phyloP scores from a whole-genome alignment of 2,329 filamentous ascomycete species.

The Didymella exigua region DNA sequence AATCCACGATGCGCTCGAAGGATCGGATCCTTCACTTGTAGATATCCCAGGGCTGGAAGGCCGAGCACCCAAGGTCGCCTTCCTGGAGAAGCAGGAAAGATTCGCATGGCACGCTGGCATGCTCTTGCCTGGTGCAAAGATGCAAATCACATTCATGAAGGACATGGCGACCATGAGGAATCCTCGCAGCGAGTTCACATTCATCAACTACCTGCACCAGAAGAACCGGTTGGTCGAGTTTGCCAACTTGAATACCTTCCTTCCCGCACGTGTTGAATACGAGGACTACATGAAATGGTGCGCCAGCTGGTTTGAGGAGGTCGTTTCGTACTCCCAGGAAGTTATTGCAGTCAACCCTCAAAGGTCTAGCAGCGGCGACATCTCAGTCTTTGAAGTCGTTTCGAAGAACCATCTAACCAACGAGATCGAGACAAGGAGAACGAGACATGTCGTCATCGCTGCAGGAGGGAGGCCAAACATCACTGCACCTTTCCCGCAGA shows the following conservation, averaged over 20 bases:
- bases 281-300: conserved; percentile 97
- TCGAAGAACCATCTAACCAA: conserved; percentile 68
- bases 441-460: conserved; percentile 73
- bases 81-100: conserved; percentile 80
- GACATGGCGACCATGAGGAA: conserved; percentile 89
- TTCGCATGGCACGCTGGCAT: conserved; percentile 97
- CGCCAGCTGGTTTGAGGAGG: conserved; percentile 73
- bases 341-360: conserved; percentile 73
- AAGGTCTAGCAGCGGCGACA: conserved; percentile 55
- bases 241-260: conserved; percentile 86
- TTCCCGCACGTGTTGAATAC: conserved; percentile 85
- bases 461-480: conserved; percentile 72
- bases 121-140: conserved; percentile 89
- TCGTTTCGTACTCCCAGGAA: conserved; percentile 78
- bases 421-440: conserved; percentile 57
- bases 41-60: conserved; percentile 44
- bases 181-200: conserved; percentile 89
- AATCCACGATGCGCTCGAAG: conserved; percentile 72
- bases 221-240: conserved; percentile 86
- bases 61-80: conserved; percentile 72
- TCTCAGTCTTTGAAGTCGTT: conserved; percentile 70
- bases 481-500: conserved; percentile 70
- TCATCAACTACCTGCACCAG: conserved; percentile 88
- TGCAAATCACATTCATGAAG: conserved; percentile 98
- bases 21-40: conserved; percentile 43